Evolutionary conservation across 23 red algal genomes (phyloP), one percentile per base, ranked within the genome.

Genomic region (Agarophyton chilense): DNA sequence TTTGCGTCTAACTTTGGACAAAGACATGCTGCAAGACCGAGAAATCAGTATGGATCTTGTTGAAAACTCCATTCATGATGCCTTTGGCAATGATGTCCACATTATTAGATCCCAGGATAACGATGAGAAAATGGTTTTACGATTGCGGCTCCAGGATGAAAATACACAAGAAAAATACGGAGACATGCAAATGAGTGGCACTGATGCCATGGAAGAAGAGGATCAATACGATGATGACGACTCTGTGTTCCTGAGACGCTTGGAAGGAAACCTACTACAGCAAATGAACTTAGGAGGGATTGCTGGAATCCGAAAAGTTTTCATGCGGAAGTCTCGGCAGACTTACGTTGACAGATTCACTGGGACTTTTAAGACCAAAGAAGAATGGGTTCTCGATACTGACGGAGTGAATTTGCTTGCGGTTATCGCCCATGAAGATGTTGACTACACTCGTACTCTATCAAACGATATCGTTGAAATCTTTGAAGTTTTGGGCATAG

Each of bases 331-430:
- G 65, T 83, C 91, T 21, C 79, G 93, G 8, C 53, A 47, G 46
- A 65, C 75, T 18, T 74, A 75, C 31, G 52, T 96, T 21, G 93
- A 99, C 46, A 35, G 53, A 52, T 2, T 41, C 21, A 92, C 81
- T 21, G 94, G 97, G 28, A 58, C 68, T 9, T 94, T 91, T 56
- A 46, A 79, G 26, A 82, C 33, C 19, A 38, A 63, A 29, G 82
- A 95, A 29, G 97, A 99, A 79, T 99, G 97, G 97, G 85, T 99
- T 24, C 77, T 99, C 17, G 97, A 99, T 68, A 99, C 97, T 13
- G 97, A 99, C 61, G 97, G 97, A 18, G 93, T 94, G 10, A 95
- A 95, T 55, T 83, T 99, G 35, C 32, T 94, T 26, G 93, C 97
- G 16, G 93, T 95, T 22, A 89, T 99, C 80, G 54, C 90, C 35